Base-by-base conservation (phyloP, 306 rosid genomes). In the Prosopis cineraria region DNA sequence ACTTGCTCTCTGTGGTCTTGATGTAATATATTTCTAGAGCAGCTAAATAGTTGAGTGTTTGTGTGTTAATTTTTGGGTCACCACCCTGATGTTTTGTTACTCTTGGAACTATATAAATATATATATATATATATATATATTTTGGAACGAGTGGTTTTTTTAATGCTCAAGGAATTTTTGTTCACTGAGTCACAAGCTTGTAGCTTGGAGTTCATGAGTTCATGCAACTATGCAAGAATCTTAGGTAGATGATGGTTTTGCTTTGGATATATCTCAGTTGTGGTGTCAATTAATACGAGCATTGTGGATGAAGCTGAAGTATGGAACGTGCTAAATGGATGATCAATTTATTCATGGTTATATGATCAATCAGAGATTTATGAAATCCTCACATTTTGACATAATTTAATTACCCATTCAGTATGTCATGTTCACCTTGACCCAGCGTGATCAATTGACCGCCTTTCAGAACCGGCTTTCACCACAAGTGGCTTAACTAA, bases 131-230 rank as follows among this genome's bases (percentile, higher is more conserved):
- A n/a, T n/a, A n/a, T n/a, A n/a, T n/a, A n/a, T n/a, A n/a, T n/a
- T n/a, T n/a, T n/a, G 75, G 30, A 73, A 25, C 19, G 19, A 34
- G 78, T 55, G n/a, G 62, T 69, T 69, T 41, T 40, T 22, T 25
- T 7, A 16, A 29, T 44, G 24, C 25, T 45, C 8, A 70, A 30
- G 39, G 27, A 45, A 47, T 47, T 47, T 47, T 9, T 44, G 50
- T 0, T 30, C 4, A 1, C 39, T 30, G 29, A 29, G 17, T 48
- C 7, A 44, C 39, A 16, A 6, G n/a, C 13, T 62, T 60, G 6
- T 48, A 45, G 6, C 74, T 68, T 47, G n/a, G 41, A 33, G 33
- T 45, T 47, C 41, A 4, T 70, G 60, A 33, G 29, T 29, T 30
- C 60, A 17, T 70, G 60, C 17, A 9, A 14, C 1, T 47, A 14